Evolutionary conservation across 2,329 filamentous ascomycete genomes (phyloP).

Genomic region (Sporothrix globosa): DNA sequence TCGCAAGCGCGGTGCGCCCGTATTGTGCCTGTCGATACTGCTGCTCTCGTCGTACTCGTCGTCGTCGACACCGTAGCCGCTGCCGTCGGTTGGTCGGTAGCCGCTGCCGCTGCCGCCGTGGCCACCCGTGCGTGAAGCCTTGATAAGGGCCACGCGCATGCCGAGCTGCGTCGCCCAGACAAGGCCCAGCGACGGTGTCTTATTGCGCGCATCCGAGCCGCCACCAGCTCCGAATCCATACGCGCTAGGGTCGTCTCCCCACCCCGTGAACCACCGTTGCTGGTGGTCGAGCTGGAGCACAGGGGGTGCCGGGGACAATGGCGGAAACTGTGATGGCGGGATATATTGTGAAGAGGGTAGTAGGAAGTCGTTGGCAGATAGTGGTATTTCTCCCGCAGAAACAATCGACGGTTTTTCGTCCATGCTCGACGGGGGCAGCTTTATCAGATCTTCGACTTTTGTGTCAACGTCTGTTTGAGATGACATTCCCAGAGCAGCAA

Average conservation of each 20-base stretch:
- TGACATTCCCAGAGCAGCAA: conserved; percentile 44
- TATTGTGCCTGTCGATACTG: conserved; percentile 48
- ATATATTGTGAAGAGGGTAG: conserved; percentile 30
- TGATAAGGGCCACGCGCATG: conserved; percentile 78
- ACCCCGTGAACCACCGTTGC: conserved; percentile 92
- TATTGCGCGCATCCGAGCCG: conserved; percentile 55
- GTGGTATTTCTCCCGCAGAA: not conserved
- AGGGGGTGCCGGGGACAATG: conserved; percentile 43
- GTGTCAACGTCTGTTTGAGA: conserved; percentile 38
- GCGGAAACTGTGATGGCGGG: conserved; percentile 37
- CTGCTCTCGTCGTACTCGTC: conserved; percentile 39
- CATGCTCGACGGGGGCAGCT: conserved; percentile 44
- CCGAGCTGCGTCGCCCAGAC: conserved; percentile 91
- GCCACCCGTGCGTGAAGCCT: conserved; percentile 55
- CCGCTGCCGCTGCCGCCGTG: conserved; percentile 44
- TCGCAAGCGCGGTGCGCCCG: conserved; percentile 35
- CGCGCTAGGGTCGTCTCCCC: conserved; percentile 71
- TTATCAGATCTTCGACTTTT: conserved; percentile 40
- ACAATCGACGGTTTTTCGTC: conserved; percentile 36
- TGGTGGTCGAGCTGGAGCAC: conserved; percentile 82
- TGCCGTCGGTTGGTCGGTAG: conserved; percentile 45
- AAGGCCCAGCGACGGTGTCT: conserved; percentile 84
- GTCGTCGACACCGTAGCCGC: conserved; percentile 12
- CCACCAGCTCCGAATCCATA: conserved; percentile 38
- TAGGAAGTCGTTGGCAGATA: not conserved